These are phyloP conservation scores for Sugiyamaella paludigena DNA, from an alignment of 1,139 yeast genomes.

Conservation along the genomic window DNA sequence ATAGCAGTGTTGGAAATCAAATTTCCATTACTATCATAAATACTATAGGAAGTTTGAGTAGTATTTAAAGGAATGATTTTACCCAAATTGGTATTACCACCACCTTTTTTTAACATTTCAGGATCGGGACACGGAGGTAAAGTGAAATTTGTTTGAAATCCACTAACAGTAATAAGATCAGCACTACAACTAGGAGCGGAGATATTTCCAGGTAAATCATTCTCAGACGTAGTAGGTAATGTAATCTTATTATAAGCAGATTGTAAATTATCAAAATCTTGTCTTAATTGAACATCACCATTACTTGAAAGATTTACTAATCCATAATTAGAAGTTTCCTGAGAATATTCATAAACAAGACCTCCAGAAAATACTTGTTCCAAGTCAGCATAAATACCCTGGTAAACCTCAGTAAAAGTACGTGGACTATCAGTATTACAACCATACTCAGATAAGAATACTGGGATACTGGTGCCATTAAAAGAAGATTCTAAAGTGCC, in stretches of 20 bases:
- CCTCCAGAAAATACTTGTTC: slow-evolving; percentile 68
- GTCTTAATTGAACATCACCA: slow-evolving; percentile 45
- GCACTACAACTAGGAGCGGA: slow-evolving; percentile 44
- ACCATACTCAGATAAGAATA: slow-evolving; percentile 88
- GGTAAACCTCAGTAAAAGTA: slow-evolving; percentile 62
- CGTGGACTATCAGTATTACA: slow-evolving; percentile 54
- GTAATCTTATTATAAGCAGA: slow-evolving; percentile 44
- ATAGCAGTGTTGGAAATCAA: slow-evolving; percentile 49
- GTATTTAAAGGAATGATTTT: slow-evolving; percentile 43
- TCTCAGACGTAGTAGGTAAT: slow-evolving; percentile 38
- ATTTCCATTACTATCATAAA: slow-evolving; percentile 53
- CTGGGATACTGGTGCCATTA: slow-evolving; percentile 74
- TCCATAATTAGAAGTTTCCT: slow-evolving; percentile 69
- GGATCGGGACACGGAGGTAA: slow-evolving; percentile 44
- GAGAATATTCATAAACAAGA: slow-evolving; percentile 69
- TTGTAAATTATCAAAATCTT: slow-evolving; percentile 59
- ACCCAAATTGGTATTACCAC: slow-evolving; percentile 51
- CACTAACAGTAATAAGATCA: slow-evolving; percentile 40
- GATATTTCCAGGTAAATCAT: slow-evolving; percentile 39
- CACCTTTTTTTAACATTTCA: slow-evolving; percentile 50
- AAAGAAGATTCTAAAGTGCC: slow-evolving; percentile 54
- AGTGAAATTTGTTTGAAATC: slow-evolving; percentile 40
- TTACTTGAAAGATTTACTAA: slow-evolving; percentile 52
- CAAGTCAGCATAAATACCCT: slow-evolving; percentile 55
- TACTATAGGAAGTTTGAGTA: slow-evolving; percentile 44